Evolutionary conservation across 805 yeast species (phyloP), one percentile per base, ranked within the genome.

Genomic region (Wickerhamiella sergipiensis): DNA sequence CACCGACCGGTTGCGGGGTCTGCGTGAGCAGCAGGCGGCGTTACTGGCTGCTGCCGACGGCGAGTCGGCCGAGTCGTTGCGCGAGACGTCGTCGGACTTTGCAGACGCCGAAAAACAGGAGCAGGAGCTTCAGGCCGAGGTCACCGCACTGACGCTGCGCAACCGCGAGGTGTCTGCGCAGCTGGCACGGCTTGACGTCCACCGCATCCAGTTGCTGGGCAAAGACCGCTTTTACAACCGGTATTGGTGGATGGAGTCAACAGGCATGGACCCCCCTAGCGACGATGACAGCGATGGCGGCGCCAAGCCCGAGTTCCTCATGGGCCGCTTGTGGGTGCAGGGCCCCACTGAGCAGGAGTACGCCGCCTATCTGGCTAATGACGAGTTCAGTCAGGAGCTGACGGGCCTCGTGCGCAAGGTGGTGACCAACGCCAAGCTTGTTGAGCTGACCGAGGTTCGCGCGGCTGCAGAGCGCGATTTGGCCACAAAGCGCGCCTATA

Each of bases 181-280:
- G 52, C 68, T 92, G 22, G 55, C 64, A 5, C 55, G 54, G 10
- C 55, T 64, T 17, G 95, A 89, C 60, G 73, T 82, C 53, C 95
- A 87, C 62, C 69, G 97, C 52, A 73, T 88, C 46, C 76, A 77
- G 50, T 72, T 78, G 29, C 68, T 92, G 24, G 98, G 98, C 2
- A 75, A 80, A 52, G 98, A 92, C 65, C 70, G 95, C 48, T 76
- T 78, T 52, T 88, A 72, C 64, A 92, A 92, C 68, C 72, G 89
- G 56, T 92, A 90, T 64, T 92, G 95, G 95, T 92, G 95, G 95
- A 80, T 88, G 62, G 97, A 90, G 61, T 73, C 74, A 55, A 83
- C 83, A 61, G 98, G 97, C 0, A 71, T 87, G 46, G 48, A 21
- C 31, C 42, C 45, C 36, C 40, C 33, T 13, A 21, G 18, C 26